Base-by-base conservation (phyloP, 805 yeast species). In the Teunomyces cretensis region DNA sequence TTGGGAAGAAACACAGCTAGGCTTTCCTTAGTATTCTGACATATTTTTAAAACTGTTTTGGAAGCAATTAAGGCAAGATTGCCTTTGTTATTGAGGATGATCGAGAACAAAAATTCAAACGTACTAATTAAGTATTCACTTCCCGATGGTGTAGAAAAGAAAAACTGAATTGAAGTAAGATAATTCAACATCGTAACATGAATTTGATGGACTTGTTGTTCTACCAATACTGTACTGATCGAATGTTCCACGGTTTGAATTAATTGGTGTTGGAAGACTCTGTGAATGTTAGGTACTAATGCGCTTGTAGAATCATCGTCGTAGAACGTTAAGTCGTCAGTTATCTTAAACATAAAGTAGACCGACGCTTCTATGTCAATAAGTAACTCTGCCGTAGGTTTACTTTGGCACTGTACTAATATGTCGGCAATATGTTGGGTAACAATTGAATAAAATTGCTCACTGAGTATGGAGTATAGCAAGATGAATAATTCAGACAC, bases 401-500 rank as follows among this genome's bases (percentile, higher is more conserved):
- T 24, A 9, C 11, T 13, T 17, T 41, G 28, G n/a, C 27, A 28
- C 41, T 46, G 46, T 17, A 38, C 30, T 9, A 66, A 42, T 28
- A 60, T 58, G 1, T 53, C 45, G 4, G 62, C 46, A 1, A 79
- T 61, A 28, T 68, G 68, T 6, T 57, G 53, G 1, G 69, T 53
- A 24, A 87, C 60, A 15, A 64, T 70, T 4, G 68, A 66, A 50
- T 78, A 79, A 30, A 88, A 61, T 1, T 74, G 65, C 0, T 24
- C 44, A 31, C 86, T 88, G 30, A 88, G 70, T 4, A 87, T 69
- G 0, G 89, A 79, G 68, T 84, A 88, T 1, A 84, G 64, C 0
- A 80, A 71, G 44, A 89, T 94, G 51, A 88, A 79, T 31, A 91
- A 72, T 53, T 94, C 98, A 1, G 84, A 78, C 8, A 86, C 84